Base-by-base conservation (phyloP, 306 rosid genomes). In the Mimosa pudica region DNA sequence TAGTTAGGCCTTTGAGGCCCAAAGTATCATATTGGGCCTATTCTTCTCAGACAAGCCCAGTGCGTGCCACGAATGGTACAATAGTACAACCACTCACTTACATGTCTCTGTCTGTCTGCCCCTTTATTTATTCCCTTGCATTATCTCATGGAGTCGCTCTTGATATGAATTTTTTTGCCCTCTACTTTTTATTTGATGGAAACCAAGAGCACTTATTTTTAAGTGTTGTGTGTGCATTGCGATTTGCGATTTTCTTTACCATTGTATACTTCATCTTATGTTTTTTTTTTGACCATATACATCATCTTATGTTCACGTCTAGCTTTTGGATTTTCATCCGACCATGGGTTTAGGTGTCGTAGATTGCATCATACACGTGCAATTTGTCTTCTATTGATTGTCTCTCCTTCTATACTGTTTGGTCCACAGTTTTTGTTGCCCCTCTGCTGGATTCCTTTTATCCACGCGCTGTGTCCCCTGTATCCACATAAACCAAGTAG, bases 121-220 rank as follows among this genome's bases (percentile, higher is more conserved):
- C 51, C 73, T 68, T 42, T 18, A 68, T 68, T 68, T 54, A 44
- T 8, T 68, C 73, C 73, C 32, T 11, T 46, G 74, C 35, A 70
- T 70, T 33, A 68, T 60, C 46, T 70, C 13, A 68, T 70, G 74
- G 11, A 2, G 16, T 6, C 48, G 74, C 45, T 70, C 57, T 46
- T 10, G n/a, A 69, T 10, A 5, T 45, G 73, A 38, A 20, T 10
- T 45, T n/a, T 70, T 17, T 70, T 10, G 11, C 57, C 74, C n/a
- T 46, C 57, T 20, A 0, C 38, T 20, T 70, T 46, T 46, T 70
- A n/a, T 46, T 46, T 70, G 57, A 46, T 4, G 10, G 41, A 70
- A 42, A n/a, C 54, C 14, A 44, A 3, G 10, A 44, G 4, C 42
- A 67, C 10, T 24, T 58, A 1, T 24, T 16, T 38, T 7, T 7